These are phyloP conservation scores for Olyra latifolia DNA, from an alignment of 176 grass and related monocot species.

Conservation along the genomic window DNA sequence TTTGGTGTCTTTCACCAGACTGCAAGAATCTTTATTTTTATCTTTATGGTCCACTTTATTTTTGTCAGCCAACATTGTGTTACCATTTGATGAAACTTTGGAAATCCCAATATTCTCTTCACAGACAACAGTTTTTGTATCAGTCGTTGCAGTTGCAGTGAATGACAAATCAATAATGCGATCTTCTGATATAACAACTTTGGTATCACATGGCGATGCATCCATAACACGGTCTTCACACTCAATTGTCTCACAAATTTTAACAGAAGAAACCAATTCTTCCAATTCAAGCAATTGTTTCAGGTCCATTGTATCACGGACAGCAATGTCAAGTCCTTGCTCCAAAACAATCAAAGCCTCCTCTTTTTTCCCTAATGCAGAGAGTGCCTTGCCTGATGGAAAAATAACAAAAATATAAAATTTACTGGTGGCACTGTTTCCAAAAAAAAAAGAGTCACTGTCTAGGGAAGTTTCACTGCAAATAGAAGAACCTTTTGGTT, in stretches of 20 bases:
- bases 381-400: constrained; percentile 78
- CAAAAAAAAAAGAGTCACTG: not conserved
- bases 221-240: constrained; percentile 48
- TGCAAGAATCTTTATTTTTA: constrained; percentile 16
- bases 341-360: constrained; percentile 82
- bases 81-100: constrained; percentile 39
- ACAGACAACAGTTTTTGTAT: constrained; percentile 79
- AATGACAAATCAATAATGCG: constrained; percentile 35
- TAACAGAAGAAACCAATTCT: constrained; percentile 67
- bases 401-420: not conserved
- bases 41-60: constrained; percentile 27
- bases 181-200: constrained; percentile 91
- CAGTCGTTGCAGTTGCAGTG: constrained; percentile 36
- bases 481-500: not conserved
- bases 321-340: constrained; percentile 80
- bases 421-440: constrained; percentile 3
- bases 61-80: constrained; percentile 11
- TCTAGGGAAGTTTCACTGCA: not conserved
- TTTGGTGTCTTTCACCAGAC: constrained; percentile 34
- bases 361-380: constrained; percentile 71
- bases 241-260: constrained; percentile 41
- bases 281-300: constrained; percentile 92
- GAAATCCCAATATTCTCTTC: constrained; percentile 53
- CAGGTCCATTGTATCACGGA: constrained; percentile 72
- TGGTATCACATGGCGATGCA: constrained; percentile 74